Evolutionary conservation across 306 rosid species (phyloP).

Genomic region (Echinosophora koreensis): DNA sequence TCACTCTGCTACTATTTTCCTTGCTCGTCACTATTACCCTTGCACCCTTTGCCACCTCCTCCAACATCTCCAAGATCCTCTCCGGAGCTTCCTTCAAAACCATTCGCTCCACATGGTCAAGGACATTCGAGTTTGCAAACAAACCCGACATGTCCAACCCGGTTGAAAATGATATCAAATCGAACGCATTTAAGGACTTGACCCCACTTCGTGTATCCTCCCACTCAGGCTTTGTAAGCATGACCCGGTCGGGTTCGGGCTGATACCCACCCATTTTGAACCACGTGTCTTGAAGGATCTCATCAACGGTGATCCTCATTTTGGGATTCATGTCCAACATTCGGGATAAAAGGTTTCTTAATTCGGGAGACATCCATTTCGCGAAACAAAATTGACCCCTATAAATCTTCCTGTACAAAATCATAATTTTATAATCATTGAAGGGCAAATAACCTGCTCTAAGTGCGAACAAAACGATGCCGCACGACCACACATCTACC

Average conservation of each 20-base stretch:
- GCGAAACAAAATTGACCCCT: constrained; percentile 80
- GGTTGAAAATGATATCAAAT: constrained; percentile 71
- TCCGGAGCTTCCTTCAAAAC: constrained; percentile 57
- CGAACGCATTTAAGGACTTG: constrained; percentile 71
- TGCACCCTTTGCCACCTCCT: constrained; percentile 49
- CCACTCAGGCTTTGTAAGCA: neutral
- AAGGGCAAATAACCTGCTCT: constrained; percentile 75
- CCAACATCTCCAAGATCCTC: constrained; percentile 56
- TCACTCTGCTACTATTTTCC: constrained; percentile 51
- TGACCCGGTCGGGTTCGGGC: neutral
- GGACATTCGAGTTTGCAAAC: constrained; percentile 38
- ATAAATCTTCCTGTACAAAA: constrained; percentile 72
- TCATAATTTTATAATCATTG: constrained; percentile 61
- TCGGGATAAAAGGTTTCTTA: constrained; percentile 55
- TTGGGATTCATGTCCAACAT: constrained; percentile 70
- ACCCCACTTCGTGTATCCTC: constrained; percentile 2
- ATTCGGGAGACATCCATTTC: constrained; percentile 58
- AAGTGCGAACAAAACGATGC: constrained; percentile 69
- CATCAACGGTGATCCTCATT: constrained; percentile 69
- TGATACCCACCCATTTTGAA: constrained; percentile 36
- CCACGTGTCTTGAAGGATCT: constrained; percentile 73
- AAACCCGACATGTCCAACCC: constrained; percentile 75
- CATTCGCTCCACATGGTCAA: constrained; percentile 58
- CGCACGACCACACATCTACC: constrained; percentile 89
- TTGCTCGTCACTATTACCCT: constrained; percentile 50